phyloP scores from a whole-genome alignment of 352 stramenopile genomes.

The Thalassiosira tumida region DNA sequence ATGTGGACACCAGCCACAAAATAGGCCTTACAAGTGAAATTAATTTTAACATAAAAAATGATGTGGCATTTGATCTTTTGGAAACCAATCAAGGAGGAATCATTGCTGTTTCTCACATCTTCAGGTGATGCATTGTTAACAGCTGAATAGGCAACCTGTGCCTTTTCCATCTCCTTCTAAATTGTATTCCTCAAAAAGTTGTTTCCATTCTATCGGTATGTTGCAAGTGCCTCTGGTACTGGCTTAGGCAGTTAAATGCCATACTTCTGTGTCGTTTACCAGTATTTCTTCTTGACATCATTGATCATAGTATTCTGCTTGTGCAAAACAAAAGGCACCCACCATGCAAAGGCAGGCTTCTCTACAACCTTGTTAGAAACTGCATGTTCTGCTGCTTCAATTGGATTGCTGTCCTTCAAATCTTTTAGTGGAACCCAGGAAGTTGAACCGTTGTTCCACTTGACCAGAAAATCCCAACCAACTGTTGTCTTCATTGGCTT shows the following conservation, averaged over 20 bases:
- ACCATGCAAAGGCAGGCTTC: constrained; percentile 74
- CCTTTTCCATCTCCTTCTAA: constrained; percentile 62
- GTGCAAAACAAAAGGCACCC: constrained; percentile 50
- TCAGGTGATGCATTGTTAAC: background rate
- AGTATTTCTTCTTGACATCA: constrained; percentile 48
- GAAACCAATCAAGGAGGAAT: constrained; percentile 55
- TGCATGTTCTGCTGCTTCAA: constrained; percentile 72
- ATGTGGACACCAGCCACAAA: constrained; percentile 74
- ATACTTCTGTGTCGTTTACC: constrained; percentile 70
- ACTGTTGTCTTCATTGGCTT: constrained; percentile 48
- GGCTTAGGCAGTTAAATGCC: constrained; percentile 65
- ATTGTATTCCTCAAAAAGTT: background rate
- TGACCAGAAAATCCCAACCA: constrained; percentile 68
- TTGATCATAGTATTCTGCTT: constrained; percentile 71
- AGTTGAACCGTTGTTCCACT: constrained; percentile 76
- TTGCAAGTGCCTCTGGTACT: constrained; percentile 32
- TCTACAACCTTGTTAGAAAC: constrained; percentile 41
- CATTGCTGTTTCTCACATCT: constrained; percentile 20
- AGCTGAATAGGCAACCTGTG: background rate
- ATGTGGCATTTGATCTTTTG: constrained; percentile 76
- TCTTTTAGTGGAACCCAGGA: constrained; percentile 75
- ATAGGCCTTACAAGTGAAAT: constrained; percentile 80
- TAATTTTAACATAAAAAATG: constrained; percentile 85
- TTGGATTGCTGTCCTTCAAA: constrained; percentile 80
- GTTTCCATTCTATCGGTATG: constrained; percentile 47